phyloP scores from a whole-genome alignment of 352 stramenopile species.

The Pythium dissimile region DNA sequence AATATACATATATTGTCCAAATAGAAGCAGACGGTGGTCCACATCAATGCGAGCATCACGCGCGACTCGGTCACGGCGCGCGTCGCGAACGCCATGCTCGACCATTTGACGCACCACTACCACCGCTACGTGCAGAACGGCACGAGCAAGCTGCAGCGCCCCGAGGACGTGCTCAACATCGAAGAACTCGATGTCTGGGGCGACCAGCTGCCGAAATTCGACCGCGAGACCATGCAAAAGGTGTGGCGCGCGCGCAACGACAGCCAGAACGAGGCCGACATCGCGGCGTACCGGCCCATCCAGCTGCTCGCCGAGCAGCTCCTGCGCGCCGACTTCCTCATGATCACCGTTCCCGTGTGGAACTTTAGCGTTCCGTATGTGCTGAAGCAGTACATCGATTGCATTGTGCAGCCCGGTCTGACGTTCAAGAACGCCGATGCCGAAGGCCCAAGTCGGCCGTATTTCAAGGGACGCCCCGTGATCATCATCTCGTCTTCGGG shows the following conservation, averaged over 20 bases:
- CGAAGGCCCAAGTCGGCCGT: conserved; percentile 50
- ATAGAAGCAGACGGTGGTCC: conserved; percentile 71
- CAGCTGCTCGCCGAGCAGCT: conserved; percentile 60
- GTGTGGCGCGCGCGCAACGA: conserved; percentile 67
- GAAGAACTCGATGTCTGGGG: conserved; percentile 73
- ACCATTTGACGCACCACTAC: conserved; percentile 74
- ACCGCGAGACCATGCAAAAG: conserved; percentile 63
- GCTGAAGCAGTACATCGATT: conserved; percentile 84
- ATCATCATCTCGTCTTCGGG: conserved; percentile 78
- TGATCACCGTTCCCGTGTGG: conserved; percentile 75
- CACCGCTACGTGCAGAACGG: conserved; percentile 43
- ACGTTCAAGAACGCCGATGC: conserved; percentile 70
- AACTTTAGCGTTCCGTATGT: conserved; percentile 78
- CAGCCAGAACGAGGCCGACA: conserved; percentile 48
- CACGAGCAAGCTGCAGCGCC: conserved; percentile 20
- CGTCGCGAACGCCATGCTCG: conserved; percentile 61
- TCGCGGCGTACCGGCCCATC: conserved; percentile 62
- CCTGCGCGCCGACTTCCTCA: conserved; percentile 64
- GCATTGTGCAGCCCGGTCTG: conserved; percentile 64
- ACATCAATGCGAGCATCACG: conserved; percentile 79
- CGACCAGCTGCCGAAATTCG: conserved; percentile 57
- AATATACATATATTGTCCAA: too few species aligned
- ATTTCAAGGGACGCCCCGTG: conserved; percentile 49
- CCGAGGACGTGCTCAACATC: conserved; percentile 54
- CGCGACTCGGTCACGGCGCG: conserved; percentile 64